Evolutionary conservation across 176 grass and related monocot genomes (phyloP).

Genomic region (Avena insularis): DNA sequence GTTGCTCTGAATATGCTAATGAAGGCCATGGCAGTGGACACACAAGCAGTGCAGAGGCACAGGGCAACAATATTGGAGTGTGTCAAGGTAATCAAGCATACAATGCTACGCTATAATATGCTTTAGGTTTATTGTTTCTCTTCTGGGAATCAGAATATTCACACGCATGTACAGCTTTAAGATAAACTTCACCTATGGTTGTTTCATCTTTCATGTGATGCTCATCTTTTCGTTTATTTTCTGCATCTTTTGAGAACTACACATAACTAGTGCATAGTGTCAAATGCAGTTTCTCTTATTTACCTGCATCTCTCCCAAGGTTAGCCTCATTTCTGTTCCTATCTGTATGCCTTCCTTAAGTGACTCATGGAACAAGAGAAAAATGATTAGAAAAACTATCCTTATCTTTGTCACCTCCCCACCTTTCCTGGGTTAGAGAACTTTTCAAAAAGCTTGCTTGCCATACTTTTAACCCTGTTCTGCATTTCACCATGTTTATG

Average conservation of each 20-base stretch:
- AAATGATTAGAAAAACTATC: background rate
- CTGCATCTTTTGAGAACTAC: slow-evolving; percentile 24
- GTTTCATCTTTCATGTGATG: background rate
- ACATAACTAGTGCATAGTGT: background rate
- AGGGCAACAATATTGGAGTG: slow-evolving; percentile 93
- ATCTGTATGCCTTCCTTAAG: slow-evolving; percentile 20
- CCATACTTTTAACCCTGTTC: background rate
- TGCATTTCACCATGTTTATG: slow-evolving; percentile 1
- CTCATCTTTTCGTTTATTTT: background rate
- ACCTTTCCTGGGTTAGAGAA: background rate
- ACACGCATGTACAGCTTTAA: background rate
- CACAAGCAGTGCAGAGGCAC: slow-evolving; percentile 97
- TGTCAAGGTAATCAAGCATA: slow-evolving; percentile 73
- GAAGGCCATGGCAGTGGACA: slow-evolving; percentile 88
- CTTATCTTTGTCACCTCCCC: background rate
- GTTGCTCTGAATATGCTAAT: slow-evolving; percentile 97
- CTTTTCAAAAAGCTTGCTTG: background rate
- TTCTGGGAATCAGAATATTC: background rate
- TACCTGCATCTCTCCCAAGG: background rate
- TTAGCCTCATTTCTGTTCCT: background rate
- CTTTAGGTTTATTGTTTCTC: slow-evolving; percentile 22
- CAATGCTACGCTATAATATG: background rate
- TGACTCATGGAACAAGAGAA: background rate
- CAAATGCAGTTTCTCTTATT: background rate
- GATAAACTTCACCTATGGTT: background rate